Evolutionary conservation across 768 basidiomycete species (phyloP).

Genomic region (Melanogaster broomeanus): DNA sequence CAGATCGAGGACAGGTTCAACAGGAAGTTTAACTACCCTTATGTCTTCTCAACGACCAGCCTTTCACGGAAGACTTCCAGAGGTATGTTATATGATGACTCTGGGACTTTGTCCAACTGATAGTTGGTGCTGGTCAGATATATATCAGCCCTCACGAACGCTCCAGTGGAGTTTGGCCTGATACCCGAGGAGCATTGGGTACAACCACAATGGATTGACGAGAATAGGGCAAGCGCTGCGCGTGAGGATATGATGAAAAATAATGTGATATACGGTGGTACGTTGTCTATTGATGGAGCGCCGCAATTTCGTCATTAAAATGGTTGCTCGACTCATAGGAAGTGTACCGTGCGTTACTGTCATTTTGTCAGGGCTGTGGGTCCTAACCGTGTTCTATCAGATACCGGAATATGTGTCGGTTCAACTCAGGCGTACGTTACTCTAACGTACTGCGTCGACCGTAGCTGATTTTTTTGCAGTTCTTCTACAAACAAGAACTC

Average conservation of each 20-base stretch:
- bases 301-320: conserved; percentile 6
- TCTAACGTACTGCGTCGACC: background rate
- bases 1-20: conserved; percentile 91
- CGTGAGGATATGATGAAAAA: conserved; percentile 65
- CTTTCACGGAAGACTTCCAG: conserved; percentile 77
- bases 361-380: background rate
- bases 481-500: conserved; percentile 82
- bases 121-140: conserved; percentile 22
- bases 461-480: conserved; percentile 40
- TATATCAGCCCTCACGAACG: conserved; percentile 30
- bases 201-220: conserved; percentile 80
- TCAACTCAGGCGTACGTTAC: conserved; percentile 78
- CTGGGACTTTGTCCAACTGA: conserved; percentile 5
- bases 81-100: conserved; percentile 37
- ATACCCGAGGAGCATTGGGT: conserved; percentile 74
- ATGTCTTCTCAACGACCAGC: conserved; percentile 88
- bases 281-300: background rate
- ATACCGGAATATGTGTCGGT: conserved; percentile 96
- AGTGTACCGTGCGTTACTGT: conserved; percentile 63
- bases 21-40: conserved; percentile 75
- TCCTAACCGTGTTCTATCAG: conserved; percentile 32
- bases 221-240: conserved; percentile 55
- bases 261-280: conserved; percentile 69
- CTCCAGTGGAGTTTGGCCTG: conserved; percentile 52
- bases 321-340: conserved; percentile 39